phyloP scores from a whole-genome alignment of 2,329 filamentous ascomycete species.

The Trichoderma oligosporum region DNA sequence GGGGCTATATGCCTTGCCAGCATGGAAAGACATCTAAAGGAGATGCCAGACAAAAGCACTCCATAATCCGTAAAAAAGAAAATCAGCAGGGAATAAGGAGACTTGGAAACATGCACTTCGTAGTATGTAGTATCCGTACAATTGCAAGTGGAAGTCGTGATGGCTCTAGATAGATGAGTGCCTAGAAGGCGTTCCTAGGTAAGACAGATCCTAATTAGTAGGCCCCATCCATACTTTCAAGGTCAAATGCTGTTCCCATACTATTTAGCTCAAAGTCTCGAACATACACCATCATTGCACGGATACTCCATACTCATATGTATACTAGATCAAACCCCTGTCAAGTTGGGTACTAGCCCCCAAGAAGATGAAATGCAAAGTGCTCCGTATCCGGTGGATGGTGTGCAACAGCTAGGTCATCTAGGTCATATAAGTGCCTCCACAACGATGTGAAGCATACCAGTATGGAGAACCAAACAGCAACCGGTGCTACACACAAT shows the following conservation, averaged over 20 bases:
- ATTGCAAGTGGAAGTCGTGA: neutral
- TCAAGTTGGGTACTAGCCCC: too few species aligned
- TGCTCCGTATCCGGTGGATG: neutral
- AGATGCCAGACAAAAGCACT: neutral
- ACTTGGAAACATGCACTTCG: too few species aligned
- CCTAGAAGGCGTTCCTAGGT: too few species aligned
- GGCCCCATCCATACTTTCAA: too few species aligned
- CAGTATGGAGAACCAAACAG: neutral
- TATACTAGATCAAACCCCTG: too few species aligned
- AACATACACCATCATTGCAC: too few species aligned
- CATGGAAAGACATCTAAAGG: neutral
- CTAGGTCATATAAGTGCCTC: too few species aligned
- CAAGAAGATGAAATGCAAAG: neutral
- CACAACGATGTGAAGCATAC: neutral
- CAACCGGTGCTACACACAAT: constrained; percentile 9
- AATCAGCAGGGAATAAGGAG: neutral
- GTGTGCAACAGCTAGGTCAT: neutral
- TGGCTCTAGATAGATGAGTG: too few species aligned
- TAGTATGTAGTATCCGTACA: neutral
- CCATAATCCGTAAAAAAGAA: constrained; percentile 3
- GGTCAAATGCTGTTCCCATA: too few species aligned
- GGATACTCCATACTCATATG: too few species aligned
- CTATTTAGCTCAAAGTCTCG: too few species aligned
- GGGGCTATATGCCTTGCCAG: neutral
- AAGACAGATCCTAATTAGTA: too few species aligned